Conservation (phyloP, 1,284 basidiomycete species). For the Marasmius fiardii region DNA sequence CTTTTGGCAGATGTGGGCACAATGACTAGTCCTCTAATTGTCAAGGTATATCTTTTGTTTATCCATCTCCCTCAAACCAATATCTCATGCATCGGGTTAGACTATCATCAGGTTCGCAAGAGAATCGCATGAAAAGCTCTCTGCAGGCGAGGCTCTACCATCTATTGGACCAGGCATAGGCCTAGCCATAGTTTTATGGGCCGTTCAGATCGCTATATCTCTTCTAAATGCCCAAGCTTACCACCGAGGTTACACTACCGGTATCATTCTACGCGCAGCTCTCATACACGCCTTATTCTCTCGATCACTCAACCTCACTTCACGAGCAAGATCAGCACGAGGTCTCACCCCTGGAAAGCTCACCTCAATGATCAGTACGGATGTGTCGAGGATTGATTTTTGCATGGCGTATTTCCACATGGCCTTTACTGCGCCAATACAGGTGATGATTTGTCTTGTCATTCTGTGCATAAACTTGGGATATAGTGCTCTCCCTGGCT, state of each 20-base stretch:
- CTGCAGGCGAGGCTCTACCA: not conserved
- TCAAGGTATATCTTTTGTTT: constrained; percentile 4
- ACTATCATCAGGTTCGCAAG: constrained; percentile 4
- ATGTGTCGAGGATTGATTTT: constrained; percentile 9
- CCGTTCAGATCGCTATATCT: constrained; percentile 4
- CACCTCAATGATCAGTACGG: constrained; percentile 6
- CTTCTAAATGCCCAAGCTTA: constrained; percentile 7
- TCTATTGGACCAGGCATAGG: constrained; percentile 4
- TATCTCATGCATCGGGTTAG: not conserved
- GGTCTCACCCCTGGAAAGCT: constrained; percentile 4
- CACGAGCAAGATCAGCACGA: constrained; percentile 2
- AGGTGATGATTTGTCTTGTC: constrained; percentile 6
- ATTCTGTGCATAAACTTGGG: constrained; percentile 8
- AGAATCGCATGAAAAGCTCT: not conserved
- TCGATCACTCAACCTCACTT: constrained; percentile 3
- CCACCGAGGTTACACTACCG: constrained; percentile 7
- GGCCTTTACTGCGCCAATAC: constrained; percentile 5
- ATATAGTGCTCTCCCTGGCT: constrained; percentile 5
- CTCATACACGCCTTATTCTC: constrained; percentile 7
- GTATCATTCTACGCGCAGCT: constrained; percentile 6
- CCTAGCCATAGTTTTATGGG: constrained; percentile 5
- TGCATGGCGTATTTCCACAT: constrained; percentile 7
- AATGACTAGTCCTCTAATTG: constrained; percentile 6
- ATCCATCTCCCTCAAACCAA: not conserved
- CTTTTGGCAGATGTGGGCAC: constrained; percentile 6